Evolutionary conservation across 805 yeast species (phyloP), one percentile per base, ranked within the genome.

Genomic region (Lipomyces yamadae): DNA sequence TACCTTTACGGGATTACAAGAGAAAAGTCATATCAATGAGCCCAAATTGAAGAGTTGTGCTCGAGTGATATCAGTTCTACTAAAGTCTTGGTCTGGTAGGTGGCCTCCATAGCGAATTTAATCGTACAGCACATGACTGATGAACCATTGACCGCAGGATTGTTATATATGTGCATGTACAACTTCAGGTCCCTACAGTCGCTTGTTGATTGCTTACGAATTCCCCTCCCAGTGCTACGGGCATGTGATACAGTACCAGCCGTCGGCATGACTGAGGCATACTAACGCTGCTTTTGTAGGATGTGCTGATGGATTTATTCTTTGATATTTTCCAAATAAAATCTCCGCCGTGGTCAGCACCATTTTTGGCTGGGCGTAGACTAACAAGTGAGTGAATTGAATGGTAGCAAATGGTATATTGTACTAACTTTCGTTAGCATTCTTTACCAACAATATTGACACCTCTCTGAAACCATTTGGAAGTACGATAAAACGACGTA

Each of bases 281-380:
- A 13, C 13, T 30, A 7, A 34, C 5, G 48, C 33, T 3, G 48
- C 33, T 15, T 53, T 54, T 78, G 32, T 84, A 91, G 53, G 87
- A 85, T 45, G 84, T 86, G 35, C 75, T 93, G 18, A 78, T 94
- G 70, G 96, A 91, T 73, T 81, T 92, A 2, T 81, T 93, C 53
- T 82, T 88, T 56, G 93, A 90, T 72, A 78, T 89, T 3, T 79
- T 95, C 56, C 78, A 88, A 65, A 85, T 91, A 13, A 81, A 81
- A 72, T 80, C 86, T 0, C 77, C 89, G 24, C 85, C 89, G 0
- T 86, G 90, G 88, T 67, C 77, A 2, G 70, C 76, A 13, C 72
- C 79, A n/a, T 76, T 72, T 61, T 56, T 73, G 30, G 78, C 78
- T 10, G 78, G 78, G 13, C 70, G 74, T 33, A 62, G 71, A 42